These are phyloP conservation scores for Kurtzmaniella quercitrusa DNA, from an alignment of 1,139 yeast species.

Conservation along the genomic window DNA sequence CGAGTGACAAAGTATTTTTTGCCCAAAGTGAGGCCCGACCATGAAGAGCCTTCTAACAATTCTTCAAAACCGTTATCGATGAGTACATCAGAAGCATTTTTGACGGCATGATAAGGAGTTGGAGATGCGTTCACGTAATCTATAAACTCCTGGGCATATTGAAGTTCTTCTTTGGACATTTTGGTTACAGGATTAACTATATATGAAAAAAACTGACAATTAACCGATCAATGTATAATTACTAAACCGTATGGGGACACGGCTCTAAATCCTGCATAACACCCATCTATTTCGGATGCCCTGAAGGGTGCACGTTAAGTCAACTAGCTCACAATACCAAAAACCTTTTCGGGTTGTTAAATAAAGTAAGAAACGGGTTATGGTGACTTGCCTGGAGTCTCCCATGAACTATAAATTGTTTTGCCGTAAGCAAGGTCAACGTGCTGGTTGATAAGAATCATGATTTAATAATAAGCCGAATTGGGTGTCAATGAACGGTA, in stretches of 20 bases:
- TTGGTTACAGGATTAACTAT: neutral
- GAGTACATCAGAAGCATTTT: slow-evolving; percentile 53
- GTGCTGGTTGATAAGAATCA: too few species aligned
- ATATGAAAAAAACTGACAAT: neutral
- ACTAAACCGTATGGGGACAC: neutral
- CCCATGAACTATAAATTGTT: too few species aligned
- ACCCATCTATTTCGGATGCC: too few species aligned
- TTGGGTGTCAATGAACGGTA: too few species aligned
- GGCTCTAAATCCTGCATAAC: neutral
- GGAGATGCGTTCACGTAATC: slow-evolving; percentile 83
- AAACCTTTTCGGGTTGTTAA: too few species aligned
- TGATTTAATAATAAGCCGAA: too few species aligned
- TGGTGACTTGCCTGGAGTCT: too few species aligned
- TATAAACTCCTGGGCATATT: slow-evolving; percentile 58
- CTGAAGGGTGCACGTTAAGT: too few species aligned
- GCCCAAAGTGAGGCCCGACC: slow-evolving; percentile 51
- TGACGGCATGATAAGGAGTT: slow-evolving; percentile 92
- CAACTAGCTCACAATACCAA: too few species aligned
- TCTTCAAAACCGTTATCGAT: slow-evolving; percentile 64
- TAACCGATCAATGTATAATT: neutral
- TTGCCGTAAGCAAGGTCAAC: too few species aligned
- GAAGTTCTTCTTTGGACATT: slow-evolving; percentile 13
- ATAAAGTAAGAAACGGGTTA: too few species aligned
- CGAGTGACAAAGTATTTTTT: slow-evolving; percentile 79
- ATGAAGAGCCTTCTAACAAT: slow-evolving; percentile 67